phyloP scores from a whole-genome alignment of 1,284 basidiomycete genomes.

The Thelephora terrestris region DNA sequence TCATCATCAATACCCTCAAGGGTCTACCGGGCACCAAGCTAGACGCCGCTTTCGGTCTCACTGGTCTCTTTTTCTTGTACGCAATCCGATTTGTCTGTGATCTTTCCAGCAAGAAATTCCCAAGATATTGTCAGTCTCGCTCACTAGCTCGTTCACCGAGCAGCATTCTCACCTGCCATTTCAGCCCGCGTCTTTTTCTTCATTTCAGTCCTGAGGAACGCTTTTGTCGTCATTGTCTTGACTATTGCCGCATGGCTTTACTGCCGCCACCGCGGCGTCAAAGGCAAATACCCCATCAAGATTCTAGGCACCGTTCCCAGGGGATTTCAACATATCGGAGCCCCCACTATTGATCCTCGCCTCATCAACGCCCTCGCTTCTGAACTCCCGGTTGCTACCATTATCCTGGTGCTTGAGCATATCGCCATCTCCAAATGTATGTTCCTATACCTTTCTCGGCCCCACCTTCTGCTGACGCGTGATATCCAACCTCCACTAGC shows the following conservation, averaged over 20 bases:
- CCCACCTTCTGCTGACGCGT: neutral
- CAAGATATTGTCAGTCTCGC: constrained; percentile 42
- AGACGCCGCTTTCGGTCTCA: constrained; percentile 87
- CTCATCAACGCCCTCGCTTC: constrained; percentile 66
- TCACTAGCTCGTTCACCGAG: too few species aligned
- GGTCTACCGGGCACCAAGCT: constrained; percentile 60
- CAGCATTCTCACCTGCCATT: constrained; percentile 8
- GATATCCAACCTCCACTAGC: constrained; percentile 34
- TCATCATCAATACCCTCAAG: constrained; percentile 91
- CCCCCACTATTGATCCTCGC: constrained; percentile 52
- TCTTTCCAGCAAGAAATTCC: constrained; percentile 53
- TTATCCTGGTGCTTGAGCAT: constrained; percentile 93
- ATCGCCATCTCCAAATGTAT: constrained; percentile 90
- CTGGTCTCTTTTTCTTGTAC: constrained; percentile 71
- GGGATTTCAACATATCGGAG: constrained; percentile 72
- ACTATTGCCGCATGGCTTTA: constrained; percentile 83
- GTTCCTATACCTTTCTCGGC: constrained; percentile 13
- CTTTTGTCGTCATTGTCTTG: constrained; percentile 76
- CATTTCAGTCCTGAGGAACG: constrained; percentile 75
- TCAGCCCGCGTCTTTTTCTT: constrained; percentile 84
- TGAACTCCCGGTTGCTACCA: constrained; percentile 86
- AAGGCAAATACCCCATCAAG: constrained; percentile 75
- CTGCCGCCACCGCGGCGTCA: constrained; percentile 49
- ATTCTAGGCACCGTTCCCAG: constrained; percentile 79
- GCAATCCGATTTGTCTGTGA: constrained; percentile 60